Conservation (phyloP, 2,329 filamentous ascomycete species). For the Teratosphaeria pseudoeucalypti region DNA sequence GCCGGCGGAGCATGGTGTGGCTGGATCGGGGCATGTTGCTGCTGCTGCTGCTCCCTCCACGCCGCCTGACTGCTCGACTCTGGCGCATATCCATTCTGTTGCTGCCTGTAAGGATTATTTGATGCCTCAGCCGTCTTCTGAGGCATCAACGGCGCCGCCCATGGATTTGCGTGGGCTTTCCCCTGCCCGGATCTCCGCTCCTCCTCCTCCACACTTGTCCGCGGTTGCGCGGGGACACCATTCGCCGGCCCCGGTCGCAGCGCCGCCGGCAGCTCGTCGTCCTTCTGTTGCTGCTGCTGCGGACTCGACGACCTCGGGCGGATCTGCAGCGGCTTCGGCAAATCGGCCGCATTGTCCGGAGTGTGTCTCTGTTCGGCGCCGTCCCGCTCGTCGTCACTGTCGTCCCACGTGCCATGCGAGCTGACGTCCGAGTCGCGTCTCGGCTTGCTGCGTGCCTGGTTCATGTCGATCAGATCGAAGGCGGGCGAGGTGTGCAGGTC, state of each 20-base stretch:
- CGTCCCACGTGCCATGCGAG: constrained; percentile 26
- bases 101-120: constrained; percentile 33
- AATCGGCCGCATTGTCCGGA: constrained; percentile 10
- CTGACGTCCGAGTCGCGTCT: constrained; percentile 27
- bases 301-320: constrained; percentile 9
- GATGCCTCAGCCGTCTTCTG: constrained; percentile 13
- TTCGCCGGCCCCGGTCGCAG: constrained; percentile 17
- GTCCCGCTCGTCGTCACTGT: constrained; percentile 11
- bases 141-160: constrained; percentile 4
- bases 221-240: background rate
- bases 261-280: constrained; percentile 17
- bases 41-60: constrained; percentile 25
- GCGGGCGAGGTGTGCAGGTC: constrained; percentile 28
- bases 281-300: background rate
- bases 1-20: constrained; percentile 11
- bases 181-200: constrained; percentile 1
- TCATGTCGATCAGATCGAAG: constrained; percentile 30
- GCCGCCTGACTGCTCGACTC: constrained; percentile 28
- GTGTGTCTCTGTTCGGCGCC: constrained; percentile 3
- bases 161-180: constrained; percentile 19
- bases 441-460: constrained; percentile 15
- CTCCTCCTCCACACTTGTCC: constrained; percentile 5
- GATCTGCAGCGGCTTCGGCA: constrained; percentile 21
- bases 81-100: constrained; percentile 14
- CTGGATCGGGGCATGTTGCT: constrained; percentile 8